Percentiles rank a stretch among this genome's conserved stretches.
These are phyloP conservation scores for Talaromyces nanjingensis DNA, from an alignment of 495 filamentous ascomycete genomes.

Conservation along the genomic window DNA sequence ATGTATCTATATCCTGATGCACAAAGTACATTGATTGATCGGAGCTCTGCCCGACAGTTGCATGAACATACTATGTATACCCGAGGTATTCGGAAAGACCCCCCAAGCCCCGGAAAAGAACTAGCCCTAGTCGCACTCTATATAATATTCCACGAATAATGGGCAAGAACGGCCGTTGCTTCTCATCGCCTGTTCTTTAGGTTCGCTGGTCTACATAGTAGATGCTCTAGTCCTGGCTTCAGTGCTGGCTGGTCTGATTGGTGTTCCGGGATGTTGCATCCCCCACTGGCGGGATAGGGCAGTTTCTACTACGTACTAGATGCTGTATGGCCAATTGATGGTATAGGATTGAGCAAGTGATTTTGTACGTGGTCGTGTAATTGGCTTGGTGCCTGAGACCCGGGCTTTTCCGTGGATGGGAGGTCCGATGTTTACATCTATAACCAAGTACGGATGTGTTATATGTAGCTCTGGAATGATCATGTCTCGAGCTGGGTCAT, in stretches of 20 bases:
- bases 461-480: too few relatives aligned
- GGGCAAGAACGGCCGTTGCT: background rate
- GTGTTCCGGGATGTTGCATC: background rate
- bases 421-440: too few relatives aligned
- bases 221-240: background rate
- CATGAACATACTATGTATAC: background rate
- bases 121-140: background rate
- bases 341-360: too few relatives aligned
- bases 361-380: background rate
- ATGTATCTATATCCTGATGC: too few relatives aligned
- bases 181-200: background rate
- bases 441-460: too few relatives aligned
- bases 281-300: background rate
- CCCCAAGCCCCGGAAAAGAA: background rate
- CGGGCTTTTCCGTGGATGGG: background rate
- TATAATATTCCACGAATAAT: background rate
- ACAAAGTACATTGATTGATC: background rate
- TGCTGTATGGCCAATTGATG: too few relatives aligned
- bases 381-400: background rate
- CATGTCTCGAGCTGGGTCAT: too few relatives aligned
- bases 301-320: too few relatives aligned
- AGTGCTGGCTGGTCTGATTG: background rate
- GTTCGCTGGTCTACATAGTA: background rate
- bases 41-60: background rate
- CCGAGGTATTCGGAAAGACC: constrained; percentile 3